Percentiles rank a stretch among this genome's conserved stretches.
Evolutionary conservation across 2,329 filamentous ascomycete species (phyloP).

Genomic region (Pseudogymnoascus sp.): DNA sequence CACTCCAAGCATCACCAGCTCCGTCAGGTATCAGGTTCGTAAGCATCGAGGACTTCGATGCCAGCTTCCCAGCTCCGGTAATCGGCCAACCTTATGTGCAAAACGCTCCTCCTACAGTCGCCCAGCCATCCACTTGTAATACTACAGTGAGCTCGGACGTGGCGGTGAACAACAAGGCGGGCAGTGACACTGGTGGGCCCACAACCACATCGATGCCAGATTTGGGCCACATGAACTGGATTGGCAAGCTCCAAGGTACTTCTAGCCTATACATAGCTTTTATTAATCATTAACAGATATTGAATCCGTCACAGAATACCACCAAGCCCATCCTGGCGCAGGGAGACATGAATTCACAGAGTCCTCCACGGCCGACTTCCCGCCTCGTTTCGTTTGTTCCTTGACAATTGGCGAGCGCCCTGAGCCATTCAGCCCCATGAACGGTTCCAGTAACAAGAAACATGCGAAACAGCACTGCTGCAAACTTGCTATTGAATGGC

Average conservation of each 20-base stretch:
- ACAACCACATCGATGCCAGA: background rate
- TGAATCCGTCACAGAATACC: slow-evolving; percentile 19
- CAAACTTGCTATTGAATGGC: slow-evolving; percentile 28
- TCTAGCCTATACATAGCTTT: background rate
- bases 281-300: background rate
- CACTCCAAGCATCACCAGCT: background rate
- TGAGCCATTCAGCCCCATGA: slow-evolving; percentile 18
- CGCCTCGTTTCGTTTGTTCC: slow-evolving; percentile 15
- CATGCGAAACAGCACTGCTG: slow-evolving; percentile 26
- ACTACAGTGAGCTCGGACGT: background rate
- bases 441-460: slow-evolving; percentile 25
- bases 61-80: background rate
- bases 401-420: slow-evolving; percentile 20
- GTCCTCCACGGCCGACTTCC: background rate
- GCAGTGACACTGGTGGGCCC: background rate
- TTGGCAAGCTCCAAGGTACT: slow-evolving; percentile 24
- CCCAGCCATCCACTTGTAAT: background rate
- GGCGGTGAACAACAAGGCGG: background rate
- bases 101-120: background rate
- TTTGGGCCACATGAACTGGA: slow-evolving; percentile 26
- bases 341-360: slow-evolving; percentile 14
- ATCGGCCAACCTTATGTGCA: background rate
- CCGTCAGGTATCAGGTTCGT: background rate
- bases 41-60: background rate
- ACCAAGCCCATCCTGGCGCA: slow-evolving; percentile 15